Percentiles rank a stretch among this genome's conserved stretches.
Evolutionary conservation across 306 rosid species (phyloP).

Genomic region (Lotus japonicus): DNA sequence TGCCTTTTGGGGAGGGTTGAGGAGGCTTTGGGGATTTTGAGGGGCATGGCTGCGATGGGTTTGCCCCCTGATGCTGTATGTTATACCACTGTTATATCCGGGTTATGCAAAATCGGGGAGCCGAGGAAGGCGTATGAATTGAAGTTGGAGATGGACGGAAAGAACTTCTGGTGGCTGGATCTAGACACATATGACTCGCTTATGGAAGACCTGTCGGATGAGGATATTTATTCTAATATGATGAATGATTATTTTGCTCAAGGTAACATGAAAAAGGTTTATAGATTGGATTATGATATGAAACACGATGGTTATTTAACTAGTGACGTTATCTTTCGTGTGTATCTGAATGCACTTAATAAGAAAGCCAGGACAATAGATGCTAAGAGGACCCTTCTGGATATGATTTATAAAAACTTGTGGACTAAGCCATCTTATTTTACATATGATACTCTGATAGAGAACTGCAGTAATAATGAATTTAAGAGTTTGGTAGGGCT

Average conservation of each 20-base stretch:
- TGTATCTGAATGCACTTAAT: conserved; percentile 80
- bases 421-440: conserved; percentile 40
- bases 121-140: no score
- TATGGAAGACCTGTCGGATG: no score
- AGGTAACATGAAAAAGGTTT: conserved; percentile 67
- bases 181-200: no score
- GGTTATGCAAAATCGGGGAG: conserved; percentile 58
- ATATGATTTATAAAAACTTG: conserved; percentile 54
- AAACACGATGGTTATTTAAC: conserved; percentile 60
- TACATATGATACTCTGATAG: no score
- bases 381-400: conserved; percentile 79
- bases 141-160: no score
- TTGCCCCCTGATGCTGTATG: conserved; percentile 67
- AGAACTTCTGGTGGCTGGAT: no score
- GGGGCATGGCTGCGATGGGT: conserved; percentile 54
- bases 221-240: no score
- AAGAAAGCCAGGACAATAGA: conserved; percentile 76
- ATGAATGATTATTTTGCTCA: no score
- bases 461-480: no score
- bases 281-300: no score
- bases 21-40: conserved; percentile 49
- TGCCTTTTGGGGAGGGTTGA: conserved; percentile 68
- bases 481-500: no score
- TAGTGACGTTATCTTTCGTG: conserved; percentile 57
- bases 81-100: conserved; percentile 73